Percentiles rank a stretch among this genome's conserved stretches.
phyloP scores from a whole-genome alignment of 192 early-diverging fungal genomes.

The Phlyctochytrium bullatum region DNA sequence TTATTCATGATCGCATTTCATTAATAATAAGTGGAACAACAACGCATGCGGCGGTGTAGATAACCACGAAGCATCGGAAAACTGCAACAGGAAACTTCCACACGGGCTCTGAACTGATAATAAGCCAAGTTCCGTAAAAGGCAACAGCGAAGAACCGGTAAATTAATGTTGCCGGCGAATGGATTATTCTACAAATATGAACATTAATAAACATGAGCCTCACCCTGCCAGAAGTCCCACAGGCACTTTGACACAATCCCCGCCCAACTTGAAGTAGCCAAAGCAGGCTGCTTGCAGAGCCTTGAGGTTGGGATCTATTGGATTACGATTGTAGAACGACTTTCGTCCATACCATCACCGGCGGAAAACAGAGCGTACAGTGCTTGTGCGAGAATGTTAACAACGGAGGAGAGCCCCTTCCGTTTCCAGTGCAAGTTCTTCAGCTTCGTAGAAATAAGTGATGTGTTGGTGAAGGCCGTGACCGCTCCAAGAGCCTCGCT shows the following conservation, averaged over 20 bases:
- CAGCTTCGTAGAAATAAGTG: conserved; percentile 54
- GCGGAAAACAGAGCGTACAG: conserved; percentile 88
- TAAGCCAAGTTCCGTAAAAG: conserved; percentile 38
- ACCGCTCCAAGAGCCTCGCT: conserved; percentile 55
- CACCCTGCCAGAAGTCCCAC: conserved; percentile 81
- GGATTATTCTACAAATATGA: conserved; percentile 46
- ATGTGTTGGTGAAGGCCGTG: conserved; percentile 46
- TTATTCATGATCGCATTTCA: conserved; percentile 23
- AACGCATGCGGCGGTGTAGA: conserved; percentile 37
- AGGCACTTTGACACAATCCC: conserved; percentile 74
- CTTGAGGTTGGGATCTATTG: conserved; percentile 63
- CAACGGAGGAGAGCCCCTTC: conserved; percentile 62
- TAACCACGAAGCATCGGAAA: conserved; percentile 25
- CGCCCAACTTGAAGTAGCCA: conserved; percentile 82
- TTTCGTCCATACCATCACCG: conserved; percentile 50
- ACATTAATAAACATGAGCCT: background rate
- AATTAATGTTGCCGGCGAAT: conserved; percentile 71
- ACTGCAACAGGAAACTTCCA: conserved; percentile 29
- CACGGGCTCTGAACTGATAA: conserved; percentile 17
- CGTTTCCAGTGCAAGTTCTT: conserved; percentile 75
- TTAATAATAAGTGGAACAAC: conserved; percentile 36
- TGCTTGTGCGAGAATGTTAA: conserved; percentile 94
- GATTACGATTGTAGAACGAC: background rate
- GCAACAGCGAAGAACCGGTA: conserved; percentile 95
- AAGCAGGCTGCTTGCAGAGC: conserved; percentile 84